These are phyloP conservation scores for Trichoderma sp. DNA, from an alignment of 2,329 filamentous ascomycete genomes.

Conservation along the genomic window DNA sequence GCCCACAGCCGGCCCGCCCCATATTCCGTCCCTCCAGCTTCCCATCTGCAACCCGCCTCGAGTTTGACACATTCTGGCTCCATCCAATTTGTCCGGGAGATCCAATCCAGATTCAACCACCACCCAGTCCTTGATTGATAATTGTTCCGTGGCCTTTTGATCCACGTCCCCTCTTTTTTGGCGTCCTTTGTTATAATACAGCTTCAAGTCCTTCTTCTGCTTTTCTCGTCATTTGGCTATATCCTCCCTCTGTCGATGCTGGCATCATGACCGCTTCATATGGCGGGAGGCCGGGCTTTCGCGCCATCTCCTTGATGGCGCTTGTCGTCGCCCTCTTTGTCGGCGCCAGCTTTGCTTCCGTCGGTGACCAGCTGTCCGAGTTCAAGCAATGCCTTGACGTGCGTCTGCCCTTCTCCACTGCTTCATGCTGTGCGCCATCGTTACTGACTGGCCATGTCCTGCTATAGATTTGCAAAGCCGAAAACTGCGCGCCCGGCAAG, in stretches of 20 bases:
- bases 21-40: neutral
- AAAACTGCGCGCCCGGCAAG: slow-evolving; percentile 74
- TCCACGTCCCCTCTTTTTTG: slow-evolving; percentile 23
- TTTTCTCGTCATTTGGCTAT: neutral
- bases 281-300: slow-evolving; percentile 40
- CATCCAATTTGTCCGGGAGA: neutral
- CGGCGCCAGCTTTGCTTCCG: slow-evolving; percentile 64
- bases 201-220: neutral
- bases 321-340: slow-evolving; percentile 45
- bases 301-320: slow-evolving; percentile 41
- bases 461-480: slow-evolving; percentile 73
- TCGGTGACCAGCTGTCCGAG: slow-evolving; percentile 82
- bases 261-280: slow-evolving; percentile 37
- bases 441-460: slow-evolving; percentile 32
- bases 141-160: slow-evolving; percentile 23
- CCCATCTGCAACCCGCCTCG: neutral
- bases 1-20: neutral
- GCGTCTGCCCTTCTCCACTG: slow-evolving; percentile 5
- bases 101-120: slow-evolving; percentile 10
- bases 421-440: neutral
- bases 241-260: slow-evolving; percentile 34
- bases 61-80: neutral
- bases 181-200: neutral
- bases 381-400: slow-evolving; percentile 88
- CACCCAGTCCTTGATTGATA: neutral